Base-by-base conservation (phyloP, 192 early-diverging fungal genomes). In the Backusella morwellensis region DNA sequence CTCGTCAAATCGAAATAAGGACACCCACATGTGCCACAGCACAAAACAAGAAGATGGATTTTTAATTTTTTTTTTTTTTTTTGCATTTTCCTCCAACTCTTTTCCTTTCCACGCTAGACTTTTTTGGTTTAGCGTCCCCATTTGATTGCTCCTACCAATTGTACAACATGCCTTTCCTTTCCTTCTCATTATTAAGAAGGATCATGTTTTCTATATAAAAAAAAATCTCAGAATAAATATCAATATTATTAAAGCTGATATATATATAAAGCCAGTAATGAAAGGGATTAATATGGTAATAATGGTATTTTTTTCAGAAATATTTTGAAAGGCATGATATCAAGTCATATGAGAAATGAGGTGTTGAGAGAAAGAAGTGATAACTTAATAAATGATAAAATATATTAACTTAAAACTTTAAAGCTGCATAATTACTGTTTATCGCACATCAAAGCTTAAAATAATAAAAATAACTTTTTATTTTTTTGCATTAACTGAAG, bases 401-500 rank as follows among this genome's bases (percentile, higher is more conserved):
- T 63, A 63, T 63, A 63, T 63, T 63, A 63, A 63, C 56, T 29
- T 63, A 63, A 63, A 63, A 63, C 56, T 63, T 63, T 26, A 63
- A 63, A 29, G 19, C 56, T 59, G 56, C 56, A 59, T 59, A 59
- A 59, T 59, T 59, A 0, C 26, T 26, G 54, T 9, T 6, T 56
- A 15, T 23, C 56, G 1, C 23, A 59, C 23, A 26, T 12, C 12
- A 59, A 59, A 59, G 56, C 23, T 23, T 59, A 59, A 59, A 59
- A 59, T 59, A 59, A 59, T 59, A 59, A 59, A 26, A 59, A 21
- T 59, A 29, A 26, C 52, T 44, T 50, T 50, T 50, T 50, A 19
- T 50, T 50, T 50, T 50, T 50, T 50, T 17, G 42, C 47, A 50
- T 50, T 50, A 50, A 19, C 17, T 50, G 47, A 50, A 50, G 5